Base-by-base conservation (phyloP, 148 eudicot genomes). In the Vaccinium vitisidaea region DNA sequence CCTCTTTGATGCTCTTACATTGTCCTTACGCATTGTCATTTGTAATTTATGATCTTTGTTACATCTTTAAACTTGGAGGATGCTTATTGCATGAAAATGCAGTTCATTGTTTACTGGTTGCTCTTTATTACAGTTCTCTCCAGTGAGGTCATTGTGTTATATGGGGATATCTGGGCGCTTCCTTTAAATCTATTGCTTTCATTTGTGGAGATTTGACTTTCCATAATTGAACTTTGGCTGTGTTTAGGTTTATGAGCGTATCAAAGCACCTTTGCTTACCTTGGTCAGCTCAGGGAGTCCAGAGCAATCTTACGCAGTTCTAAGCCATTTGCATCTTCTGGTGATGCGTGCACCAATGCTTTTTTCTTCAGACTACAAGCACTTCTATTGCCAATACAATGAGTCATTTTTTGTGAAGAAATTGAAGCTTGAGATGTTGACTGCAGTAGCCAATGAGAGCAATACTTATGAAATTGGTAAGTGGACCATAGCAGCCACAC, bases 291-390 rank as follows among this genome's bases (percentile, higher is more conserved):
- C 98, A 48, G 99, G 99, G 84, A 92, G 99, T 89, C 89, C 96
- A 25, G 99, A 97, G 82, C 98, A 93, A 86, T 95, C 99, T 82
- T 97, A 91, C 88, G 98, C 98, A 77, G 94, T 97, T 54, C 82
- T 97, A 83, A 92, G 98, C 88, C 99, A 97, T 90, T 93, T 97
- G 84, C 99, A 97, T 93, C 92, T 97, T 61, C 87, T 95, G 82
- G 98, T 97, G 89, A 91, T 95, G 93, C 99, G 99, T 88, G 99
- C 99, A 75, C 99, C 98, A 61, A 94, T 92, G 92, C 88, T 97
- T 58, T 97, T 97, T 90, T 88, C 98, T 67, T 90, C 98, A 50
- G 99, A 95, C 88, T 97, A 95, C 92, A 97, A 97, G 82, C 98
- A 97, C 91, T 95, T 97, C 86, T 97, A 94, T 83, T 97, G 98